Evolutionary conservation across 176 grass and related monocot species (phyloP).

Genomic region (Thalia dealbata): DNA sequence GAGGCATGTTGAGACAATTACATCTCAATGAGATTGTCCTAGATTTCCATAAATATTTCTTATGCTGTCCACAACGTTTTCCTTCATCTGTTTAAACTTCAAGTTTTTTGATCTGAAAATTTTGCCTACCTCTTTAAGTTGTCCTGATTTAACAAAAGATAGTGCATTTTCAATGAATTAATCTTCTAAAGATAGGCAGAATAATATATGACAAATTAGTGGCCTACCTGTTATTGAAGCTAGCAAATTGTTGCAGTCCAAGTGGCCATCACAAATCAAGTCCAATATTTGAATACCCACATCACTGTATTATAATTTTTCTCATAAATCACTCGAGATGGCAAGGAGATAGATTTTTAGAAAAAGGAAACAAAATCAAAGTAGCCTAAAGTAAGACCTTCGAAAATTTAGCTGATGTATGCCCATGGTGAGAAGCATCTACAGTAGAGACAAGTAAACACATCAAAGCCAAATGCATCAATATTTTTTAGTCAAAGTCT

Average conservation of each 20-base stretch:
- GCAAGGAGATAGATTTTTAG: background rate
- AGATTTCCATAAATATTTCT: too few relatives aligned
- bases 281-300: constrained; percentile 64
- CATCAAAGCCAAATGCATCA: background rate
- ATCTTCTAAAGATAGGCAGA: background rate
- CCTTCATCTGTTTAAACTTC: too few relatives aligned
- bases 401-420: constrained; percentile 85
- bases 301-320: constrained; percentile 34
- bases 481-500: background rate
- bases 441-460: constrained; percentile 17
- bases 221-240: constrained; percentile 71
- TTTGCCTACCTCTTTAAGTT: too few relatives aligned
- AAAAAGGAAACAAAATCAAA: background rate
- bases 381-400: constrained; percentile 43
- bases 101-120: too few relatives aligned
- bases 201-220: background rate
- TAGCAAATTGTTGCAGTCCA: constrained; percentile 72
- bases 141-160: too few relatives aligned
- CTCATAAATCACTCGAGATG: constrained; percentile 20
- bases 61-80: too few relatives aligned
- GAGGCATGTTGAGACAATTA: too few relatives aligned
- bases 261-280: constrained; percentile 50
- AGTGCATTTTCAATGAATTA: background rate
- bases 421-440: constrained; percentile 80
- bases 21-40: too few relatives aligned